phyloP scores from a whole-genome alignment of 2,329 filamentous ascomycete species.

The Berkeleyomyces basicola region DNA sequence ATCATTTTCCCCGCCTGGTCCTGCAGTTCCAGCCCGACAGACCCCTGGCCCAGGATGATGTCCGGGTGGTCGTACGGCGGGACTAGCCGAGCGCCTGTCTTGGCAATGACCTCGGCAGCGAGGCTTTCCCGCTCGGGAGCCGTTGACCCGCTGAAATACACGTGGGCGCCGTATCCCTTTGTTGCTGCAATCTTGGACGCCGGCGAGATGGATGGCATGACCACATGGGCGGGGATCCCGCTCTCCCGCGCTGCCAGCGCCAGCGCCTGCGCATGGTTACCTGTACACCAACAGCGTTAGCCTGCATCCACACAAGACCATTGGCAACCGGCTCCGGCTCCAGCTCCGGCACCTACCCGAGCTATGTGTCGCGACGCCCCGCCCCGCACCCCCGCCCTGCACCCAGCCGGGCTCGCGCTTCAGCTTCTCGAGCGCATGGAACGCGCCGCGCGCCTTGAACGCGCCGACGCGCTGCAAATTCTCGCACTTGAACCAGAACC shows the following conservation, averaged over 20 bases:
- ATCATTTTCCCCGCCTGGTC: conserved; percentile 48
- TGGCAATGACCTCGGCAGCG: conserved; percentile 47
- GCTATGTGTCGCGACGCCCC: conserved; percentile 78
- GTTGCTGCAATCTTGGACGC: conserved; percentile 81
- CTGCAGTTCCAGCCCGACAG: conserved; percentile 66
- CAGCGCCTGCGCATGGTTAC: conserved; percentile 89
- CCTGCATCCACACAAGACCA: no score
- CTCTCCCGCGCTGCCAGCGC: conserved; percentile 64
- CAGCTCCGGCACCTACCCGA: conserved; percentile 41
- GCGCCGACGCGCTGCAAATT: conserved; percentile 82
- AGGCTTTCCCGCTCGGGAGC: conserved; percentile 65
- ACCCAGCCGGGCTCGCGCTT: conserved; percentile 44
- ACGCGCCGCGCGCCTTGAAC: conserved; percentile 84
- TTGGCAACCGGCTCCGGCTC: no score
- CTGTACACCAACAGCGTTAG: conserved; percentile 25
- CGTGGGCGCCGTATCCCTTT: conserved; percentile 53
- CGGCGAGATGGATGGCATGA: conserved; percentile 79
- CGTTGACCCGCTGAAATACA: conserved; percentile 73
- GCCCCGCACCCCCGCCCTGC: conserved; percentile 38
- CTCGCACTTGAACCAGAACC: conserved; percentile 90
- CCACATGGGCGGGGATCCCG: conserved; percentile 64
- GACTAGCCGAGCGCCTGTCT: conserved; percentile 63
- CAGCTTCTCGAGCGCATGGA: conserved; percentile 63
- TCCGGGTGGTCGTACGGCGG: conserved; percentile 88
- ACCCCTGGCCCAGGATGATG: conserved; percentile 89